Percentiles rank a stretch among this genome's conserved stretches.
Conservation (phyloP, 2,329 filamentous ascomycete species). For the Aspergillus pseudoterreus region DNA sequence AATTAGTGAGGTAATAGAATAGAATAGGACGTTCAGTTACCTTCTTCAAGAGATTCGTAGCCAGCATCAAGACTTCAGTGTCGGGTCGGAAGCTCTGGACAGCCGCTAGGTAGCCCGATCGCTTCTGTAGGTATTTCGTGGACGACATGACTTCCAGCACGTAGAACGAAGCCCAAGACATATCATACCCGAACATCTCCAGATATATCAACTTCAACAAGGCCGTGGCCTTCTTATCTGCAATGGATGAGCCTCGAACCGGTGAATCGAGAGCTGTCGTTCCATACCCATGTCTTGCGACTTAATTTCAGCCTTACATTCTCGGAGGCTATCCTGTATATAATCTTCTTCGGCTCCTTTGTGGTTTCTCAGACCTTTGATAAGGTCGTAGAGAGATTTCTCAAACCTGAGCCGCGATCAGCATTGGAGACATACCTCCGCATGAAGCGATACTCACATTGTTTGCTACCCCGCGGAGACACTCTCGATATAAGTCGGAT, state of each 20-base stretch:
- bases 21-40: constrained; percentile 34
- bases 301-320: constrained; percentile 90
- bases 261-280: constrained; percentile 2
- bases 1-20: constrained; percentile 11
- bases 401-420: constrained; percentile 70
- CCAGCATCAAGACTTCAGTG: constrained; percentile 95
- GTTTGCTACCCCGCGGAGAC: background rate
- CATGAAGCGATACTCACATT: constrained; percentile 9
- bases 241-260: background rate
- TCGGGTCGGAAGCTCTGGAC: constrained; percentile 95
- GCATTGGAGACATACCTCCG: background rate
- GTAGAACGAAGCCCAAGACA: constrained; percentile 99
- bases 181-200: constrained; percentile 98
- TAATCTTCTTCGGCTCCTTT: constrained; percentile 95
- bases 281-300: constrained; percentile 82
- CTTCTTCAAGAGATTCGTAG: constrained; percentile 96
- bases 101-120: constrained; percentile 89
- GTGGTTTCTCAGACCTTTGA: constrained; percentile 89
- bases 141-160: constrained; percentile 99
- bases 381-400: constrained; percentile 98
- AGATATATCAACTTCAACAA: constrained; percentile 94
- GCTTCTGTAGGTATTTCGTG: constrained; percentile 88
- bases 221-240: constrained; percentile 93
- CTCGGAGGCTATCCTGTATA: constrained; percentile 86
- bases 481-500: too few relatives aligned